Conservation (phyloP, 768 basidiomycete genomes). For the Phylloporus sp. region DNA sequence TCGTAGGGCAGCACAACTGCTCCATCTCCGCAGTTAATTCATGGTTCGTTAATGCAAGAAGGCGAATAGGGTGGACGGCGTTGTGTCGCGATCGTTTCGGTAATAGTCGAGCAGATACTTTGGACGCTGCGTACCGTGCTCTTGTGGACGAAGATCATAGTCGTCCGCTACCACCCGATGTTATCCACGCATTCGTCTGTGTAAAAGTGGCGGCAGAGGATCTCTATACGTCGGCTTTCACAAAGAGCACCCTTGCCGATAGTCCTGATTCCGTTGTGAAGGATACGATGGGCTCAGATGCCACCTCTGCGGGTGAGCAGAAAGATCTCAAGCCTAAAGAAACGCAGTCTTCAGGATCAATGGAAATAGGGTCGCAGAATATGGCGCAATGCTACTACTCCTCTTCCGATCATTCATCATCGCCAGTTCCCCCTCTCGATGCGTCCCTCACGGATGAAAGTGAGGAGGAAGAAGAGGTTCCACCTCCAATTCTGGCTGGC, state of each 20-base stretch:
- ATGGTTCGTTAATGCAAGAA: slow-evolving; percentile 47
- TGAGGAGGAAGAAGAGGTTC: slow-evolving; percentile 7
- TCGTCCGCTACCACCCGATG: neutral
- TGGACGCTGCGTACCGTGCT: slow-evolving; percentile 24
- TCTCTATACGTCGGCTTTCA: slow-evolving; percentile 26
- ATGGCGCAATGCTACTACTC: neutral
- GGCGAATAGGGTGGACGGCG: slow-evolving; percentile 49
- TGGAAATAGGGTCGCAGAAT: neutral
- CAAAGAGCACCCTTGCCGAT: slow-evolving; percentile 25
- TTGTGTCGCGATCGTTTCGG: slow-evolving; percentile 29
- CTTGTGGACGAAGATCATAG: slow-evolving; percentile 17
- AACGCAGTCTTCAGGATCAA: neutral
- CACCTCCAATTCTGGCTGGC: slow-evolving; percentile 9
- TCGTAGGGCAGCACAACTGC: slow-evolving; percentile 26
- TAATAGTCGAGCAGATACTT: slow-evolving; percentile 18
- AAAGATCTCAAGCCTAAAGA: neutral
- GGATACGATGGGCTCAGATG: slow-evolving; percentile 21
- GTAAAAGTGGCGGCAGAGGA: slow-evolving; percentile 28
- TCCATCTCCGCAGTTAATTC: slow-evolving; percentile 33
- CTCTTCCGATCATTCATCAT: slow-evolving; percentile 3
- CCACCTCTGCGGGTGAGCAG: neutral
- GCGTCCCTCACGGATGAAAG: slow-evolving; percentile 9
- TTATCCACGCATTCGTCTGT: slow-evolving; percentile 24
- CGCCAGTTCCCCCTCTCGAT: slow-evolving; percentile 6
- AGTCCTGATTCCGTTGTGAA: slow-evolving; percentile 31